Conservation (phyloP, 345 rosid genomes). For the Citrus sinensis region DNA sequence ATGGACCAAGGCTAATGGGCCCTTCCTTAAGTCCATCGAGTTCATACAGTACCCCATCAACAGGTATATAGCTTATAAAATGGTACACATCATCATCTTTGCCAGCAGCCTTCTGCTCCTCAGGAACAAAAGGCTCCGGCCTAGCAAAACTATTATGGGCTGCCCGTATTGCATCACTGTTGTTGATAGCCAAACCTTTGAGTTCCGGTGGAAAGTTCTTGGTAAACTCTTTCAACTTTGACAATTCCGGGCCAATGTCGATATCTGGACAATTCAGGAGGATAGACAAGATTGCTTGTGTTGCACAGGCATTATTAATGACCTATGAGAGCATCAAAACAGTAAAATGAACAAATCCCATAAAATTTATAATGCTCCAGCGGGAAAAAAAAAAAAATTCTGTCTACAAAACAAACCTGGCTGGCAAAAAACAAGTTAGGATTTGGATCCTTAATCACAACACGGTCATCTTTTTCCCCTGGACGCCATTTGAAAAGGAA, state of each 20-base stretch:
- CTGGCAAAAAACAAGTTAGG: conserved; percentile 85
- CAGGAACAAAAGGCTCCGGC: conserved; percentile 93
- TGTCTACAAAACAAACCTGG: conserved; percentile 50
- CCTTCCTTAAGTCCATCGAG: conserved; percentile 98
- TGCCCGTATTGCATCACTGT: conserved; percentile 83
- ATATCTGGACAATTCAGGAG: conserved; percentile 85
- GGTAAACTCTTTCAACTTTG: conserved; percentile 78
- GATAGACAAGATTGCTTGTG: conserved; percentile 92
- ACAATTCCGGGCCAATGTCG: conserved; percentile 85
- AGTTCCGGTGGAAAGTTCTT: conserved; percentile 91
- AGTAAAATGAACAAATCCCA: background rate
- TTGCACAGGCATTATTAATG: conserved; percentile 97
- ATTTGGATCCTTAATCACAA: conserved; percentile 72
- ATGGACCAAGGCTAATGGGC: conserved; percentile 89
- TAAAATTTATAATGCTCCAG: background rate
- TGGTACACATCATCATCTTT: conserved; percentile 98
- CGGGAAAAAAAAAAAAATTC: background rate
- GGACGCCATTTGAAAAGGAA: conserved; percentile 98
- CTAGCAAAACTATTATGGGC: conserved; percentile 99
- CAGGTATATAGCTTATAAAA: conserved; percentile 90
- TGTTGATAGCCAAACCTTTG: conserved; percentile 93
- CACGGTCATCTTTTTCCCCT: conserved; percentile 90
- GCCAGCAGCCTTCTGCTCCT: conserved; percentile 83
- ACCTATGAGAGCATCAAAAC: conserved; percentile 41
- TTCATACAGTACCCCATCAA: conserved; percentile 88